A percentile compares a stretch with the other conserved stretches of the same genome.
Conservation (phyloP, 1,284 basidiomycete genomes). For the Rhodotorula glutinis region DNA sequence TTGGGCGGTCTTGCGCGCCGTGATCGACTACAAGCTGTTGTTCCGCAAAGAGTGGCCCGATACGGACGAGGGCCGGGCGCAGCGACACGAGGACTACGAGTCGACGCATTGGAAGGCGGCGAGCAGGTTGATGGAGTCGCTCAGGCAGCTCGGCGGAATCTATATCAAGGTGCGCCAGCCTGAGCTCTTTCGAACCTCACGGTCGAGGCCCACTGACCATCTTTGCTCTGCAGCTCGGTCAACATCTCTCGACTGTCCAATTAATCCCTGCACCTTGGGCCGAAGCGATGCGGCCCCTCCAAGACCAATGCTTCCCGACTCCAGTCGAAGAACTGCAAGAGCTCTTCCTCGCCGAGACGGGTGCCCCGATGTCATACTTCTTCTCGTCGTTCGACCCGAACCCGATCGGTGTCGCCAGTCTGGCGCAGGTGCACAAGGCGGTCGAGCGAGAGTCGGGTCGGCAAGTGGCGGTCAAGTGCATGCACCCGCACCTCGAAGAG, state of each 20-base stretch:
- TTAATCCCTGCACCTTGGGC: conserved; percentile 63
- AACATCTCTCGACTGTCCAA: conserved; percentile 69
- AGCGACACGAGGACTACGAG: conserved; percentile 58
- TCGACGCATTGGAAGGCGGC: conserved; percentile 65
- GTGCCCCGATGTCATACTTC: conserved; percentile 46
- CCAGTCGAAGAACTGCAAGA: conserved; percentile 64
- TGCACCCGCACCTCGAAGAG: conserved; percentile 82
- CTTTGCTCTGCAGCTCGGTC: conserved; percentile 55
- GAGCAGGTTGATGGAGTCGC: conserved; percentile 66
- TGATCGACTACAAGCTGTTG: conserved; percentile 81
- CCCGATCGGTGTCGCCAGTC: conserved; percentile 89
- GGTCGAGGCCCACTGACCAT: too few relatives aligned
- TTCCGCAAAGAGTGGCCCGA: conserved; percentile 54
- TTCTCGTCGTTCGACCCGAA: conserved; percentile 76
- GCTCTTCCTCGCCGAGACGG: conserved; percentile 71
- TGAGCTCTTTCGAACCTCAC: too few relatives aligned
- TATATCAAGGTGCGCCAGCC: conserved; percentile 83
- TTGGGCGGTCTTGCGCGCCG: conserved; percentile 53
- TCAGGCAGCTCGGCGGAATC: conserved; percentile 85
- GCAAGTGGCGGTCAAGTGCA: conserved; percentile 90
- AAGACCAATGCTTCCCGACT: conserved; percentile 66
- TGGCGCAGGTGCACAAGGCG: conserved; percentile 93
- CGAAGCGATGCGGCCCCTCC: conserved; percentile 61
- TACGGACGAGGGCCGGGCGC: conserved; percentile 23
- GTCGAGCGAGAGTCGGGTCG: conserved; percentile 66